Conservation (phyloP, 805 yeast species). For the Candida stauntonica region DNA sequence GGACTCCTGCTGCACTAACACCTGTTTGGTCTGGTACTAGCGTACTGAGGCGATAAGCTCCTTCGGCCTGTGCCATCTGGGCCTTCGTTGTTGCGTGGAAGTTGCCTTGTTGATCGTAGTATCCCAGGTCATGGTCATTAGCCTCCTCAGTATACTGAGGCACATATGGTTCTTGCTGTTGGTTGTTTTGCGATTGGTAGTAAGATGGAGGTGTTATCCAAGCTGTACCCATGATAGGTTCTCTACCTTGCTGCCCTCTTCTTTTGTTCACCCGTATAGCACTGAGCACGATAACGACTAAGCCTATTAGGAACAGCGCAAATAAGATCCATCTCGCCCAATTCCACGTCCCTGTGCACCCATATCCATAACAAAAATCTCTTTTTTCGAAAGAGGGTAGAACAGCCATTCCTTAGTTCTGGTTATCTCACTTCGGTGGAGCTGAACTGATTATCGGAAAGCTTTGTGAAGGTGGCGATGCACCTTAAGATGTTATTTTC, state of each 20-base stretch:
- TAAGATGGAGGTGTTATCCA: slow-evolving; percentile 89
- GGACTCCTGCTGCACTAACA: slow-evolving; percentile 12
- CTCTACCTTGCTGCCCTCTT: slow-evolving; percentile 39
- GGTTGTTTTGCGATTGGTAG: slow-evolving; percentile 29
- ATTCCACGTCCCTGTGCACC: slow-evolving; percentile 16
- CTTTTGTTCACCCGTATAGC: slow-evolving; percentile 53
- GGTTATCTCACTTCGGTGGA: too few species aligned
- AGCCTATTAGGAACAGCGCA: slow-evolving; percentile 50
- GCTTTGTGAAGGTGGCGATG: too few species aligned
- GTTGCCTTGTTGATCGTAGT: slow-evolving; percentile 25
- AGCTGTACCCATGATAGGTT: slow-evolving; percentile 70
- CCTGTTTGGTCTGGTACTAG: slow-evolving; percentile 26
- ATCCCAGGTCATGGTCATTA: slow-evolving; percentile 75
- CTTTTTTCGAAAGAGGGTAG: slow-evolving; percentile 4
- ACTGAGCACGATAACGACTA: slow-evolving; percentile 42
- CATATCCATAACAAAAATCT: slow-evolving; percentile 21
- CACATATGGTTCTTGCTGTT: slow-evolving; percentile 49
- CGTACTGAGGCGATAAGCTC: slow-evolving; percentile 14
- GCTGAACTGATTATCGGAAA: too few species aligned
- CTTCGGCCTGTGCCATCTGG: slow-evolving; percentile 13
- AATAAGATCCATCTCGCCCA: slow-evolving; percentile 40
- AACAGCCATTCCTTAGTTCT: background rate
- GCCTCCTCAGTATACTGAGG: slow-evolving; percentile 68
- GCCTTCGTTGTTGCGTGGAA: slow-evolving; percentile 34
- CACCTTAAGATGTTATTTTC: too few species aligned